Evolutionary conservation across 768 basidiomycete genomes (phyloP), one percentile per base, ranked within the genome.

Genomic region (Amanita polypyramis): DNA sequence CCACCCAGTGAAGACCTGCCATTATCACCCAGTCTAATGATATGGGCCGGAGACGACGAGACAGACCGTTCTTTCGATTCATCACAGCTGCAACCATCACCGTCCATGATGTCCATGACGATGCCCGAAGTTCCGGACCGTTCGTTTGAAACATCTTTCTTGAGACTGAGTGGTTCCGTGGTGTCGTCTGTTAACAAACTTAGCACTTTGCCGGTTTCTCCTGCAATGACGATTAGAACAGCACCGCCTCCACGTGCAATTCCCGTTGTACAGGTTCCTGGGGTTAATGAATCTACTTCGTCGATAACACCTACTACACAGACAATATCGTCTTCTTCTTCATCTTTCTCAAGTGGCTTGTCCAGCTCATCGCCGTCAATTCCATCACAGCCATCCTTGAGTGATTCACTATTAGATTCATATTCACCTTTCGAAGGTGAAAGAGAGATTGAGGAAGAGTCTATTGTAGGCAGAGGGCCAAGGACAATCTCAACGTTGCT

Each of bases 31-130:
- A 73, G 65, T 51, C 70, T 57, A 51, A 65, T 60, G 17, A 52
- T 43, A 56, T 89, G 84, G 82, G 78, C 74, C 2, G 60, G 72
- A 2, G 80, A 49, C 33, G 20, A 42, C 33, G 47, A 79, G 55
- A 82, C 80, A 0, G 79, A 85, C 46, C 58, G 70, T 8, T 82
- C 87, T 0, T 90, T 83, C 52, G 86, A 89, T 17, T 88, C 88
- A 0, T 84, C 85, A 1, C 65, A 84, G n/a, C 66, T 91, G 19
- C 69, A 66, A 4, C 80, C 86, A 0, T 87, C 88, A 2, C 84
- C 82, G 14, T 81, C 82, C 17, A 66, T 76, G 3, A 62, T 62
- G 19, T 75, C 74, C 3, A 49, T 75, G 17, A 70, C 68, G 20
- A 59, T 87, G 37, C 77, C 74, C 1, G 85, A 90, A 37, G 74